Base-by-base conservation (phyloP, 495 filamentous ascomycete genomes). In the Parathielavia hyrcaniae region DNA sequence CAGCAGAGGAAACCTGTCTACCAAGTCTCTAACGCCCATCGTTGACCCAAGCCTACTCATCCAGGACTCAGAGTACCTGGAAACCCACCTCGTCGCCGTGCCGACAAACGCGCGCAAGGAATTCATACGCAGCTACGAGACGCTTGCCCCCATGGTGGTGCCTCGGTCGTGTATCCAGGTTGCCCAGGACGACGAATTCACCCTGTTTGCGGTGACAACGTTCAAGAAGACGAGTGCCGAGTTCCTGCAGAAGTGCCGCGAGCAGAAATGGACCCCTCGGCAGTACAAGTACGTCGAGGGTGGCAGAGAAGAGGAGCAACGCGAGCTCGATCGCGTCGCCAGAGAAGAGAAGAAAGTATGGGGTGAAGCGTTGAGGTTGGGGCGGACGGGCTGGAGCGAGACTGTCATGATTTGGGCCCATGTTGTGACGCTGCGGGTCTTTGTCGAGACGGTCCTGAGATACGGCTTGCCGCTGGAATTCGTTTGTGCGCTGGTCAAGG, bases 361-460 rank as follows among this genome's bases (percentile, higher is more conserved):
- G 84, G 88, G 87, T 4, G 91, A 97, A 74, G 90, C 90, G n/a
- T 69, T 98, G 66, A 77, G 89, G 50, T 76, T 96, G 49, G 89
- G 85, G 9, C 79, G 89, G 60, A 95, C 88, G 20, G 89, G 88
- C 30, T 97, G 92, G 81, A 90, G 90, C 63, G 95, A 98, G 71
- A 83, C 84, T 49, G 90, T 95, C 58, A 96, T 96, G 90, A 86
- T 90, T 55, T 95, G 89, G 91, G 77, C 91, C 12, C 95, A 97
- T 70, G 88, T 93, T 16, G 77, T 97, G 67, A 86, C 91, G 6
- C 75, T 98, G 61, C 79, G 93, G 44, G 91, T 98, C 39, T 98
- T 97, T 71, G 93, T 98, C 19, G 93, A 98, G 79, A 96, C 91
- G 12, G 91, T 97, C 19, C 75, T 97, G 67, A 81, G 93, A 60